Evolutionary conservation across 805 yeast species (phyloP).

Genomic region (Cyberlindnera subsufficiens): DNA sequence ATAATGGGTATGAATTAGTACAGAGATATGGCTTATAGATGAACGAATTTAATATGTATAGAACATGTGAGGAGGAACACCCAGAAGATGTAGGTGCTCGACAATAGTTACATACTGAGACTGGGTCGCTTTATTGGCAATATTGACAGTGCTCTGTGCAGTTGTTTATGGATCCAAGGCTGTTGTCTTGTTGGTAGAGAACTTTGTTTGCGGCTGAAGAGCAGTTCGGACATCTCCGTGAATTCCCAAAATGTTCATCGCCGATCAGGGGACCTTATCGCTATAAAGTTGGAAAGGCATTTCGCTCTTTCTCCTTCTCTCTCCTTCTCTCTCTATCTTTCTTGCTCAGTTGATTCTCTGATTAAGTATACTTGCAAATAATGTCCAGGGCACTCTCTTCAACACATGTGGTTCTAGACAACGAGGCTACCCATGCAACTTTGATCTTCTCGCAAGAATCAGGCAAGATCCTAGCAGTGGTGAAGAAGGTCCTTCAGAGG

Average conservation of each 20-base stretch:
- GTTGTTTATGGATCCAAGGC: too few relatives aligned
- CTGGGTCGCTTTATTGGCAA: too few relatives aligned
- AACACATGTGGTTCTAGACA: slow-evolving; percentile 46
- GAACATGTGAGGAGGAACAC: background rate
- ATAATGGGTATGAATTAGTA: slow-evolving; percentile 15
- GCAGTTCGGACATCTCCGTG: background rate
- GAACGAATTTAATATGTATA: background rate
- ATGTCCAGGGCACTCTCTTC: slow-evolving; percentile 53
- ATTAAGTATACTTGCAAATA: background rate
- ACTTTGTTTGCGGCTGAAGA: background rate
- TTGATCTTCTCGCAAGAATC: slow-evolving; percentile 50
- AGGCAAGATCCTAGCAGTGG: slow-evolving; percentile 57
- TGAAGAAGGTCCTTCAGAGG: slow-evolving; percentile 29
- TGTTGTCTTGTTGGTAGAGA: too few relatives aligned
- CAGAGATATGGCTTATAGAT: slow-evolving; percentile 11
- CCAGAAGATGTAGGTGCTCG: too few relatives aligned
- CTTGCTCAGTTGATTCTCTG: background rate
- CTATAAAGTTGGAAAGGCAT: background rate
- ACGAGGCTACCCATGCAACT: slow-evolving; percentile 50
- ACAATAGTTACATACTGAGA: too few relatives aligned
- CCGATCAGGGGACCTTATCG: background rate
- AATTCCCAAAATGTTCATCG: background rate
- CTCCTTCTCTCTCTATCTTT: background rate
- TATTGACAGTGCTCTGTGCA: too few relatives aligned
- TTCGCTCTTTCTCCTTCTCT: background rate